Percentiles rank a stretch among this genome's conserved stretches.
These are phyloP conservation scores for Camellia oleifera DNA, from an alignment of 179 eudicot genomes.

Conservation along the genomic window DNA sequence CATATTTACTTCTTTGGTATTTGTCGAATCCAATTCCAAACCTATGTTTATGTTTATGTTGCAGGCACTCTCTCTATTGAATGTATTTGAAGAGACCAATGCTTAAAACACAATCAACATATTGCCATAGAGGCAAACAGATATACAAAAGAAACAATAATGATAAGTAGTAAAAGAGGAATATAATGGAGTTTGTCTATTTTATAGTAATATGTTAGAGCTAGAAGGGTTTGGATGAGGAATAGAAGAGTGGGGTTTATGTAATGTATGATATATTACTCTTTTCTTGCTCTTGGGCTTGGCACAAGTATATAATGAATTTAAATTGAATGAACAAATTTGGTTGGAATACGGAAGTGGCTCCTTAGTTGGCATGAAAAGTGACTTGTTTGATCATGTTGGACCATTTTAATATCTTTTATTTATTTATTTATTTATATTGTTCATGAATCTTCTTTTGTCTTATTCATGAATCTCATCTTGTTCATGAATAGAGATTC, in stretches of 20 bases:
- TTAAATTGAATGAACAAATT: too few relatives aligned
- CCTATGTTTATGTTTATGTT: constrained; percentile 2
- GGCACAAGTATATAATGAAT: neutral
- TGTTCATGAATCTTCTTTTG: too few relatives aligned
- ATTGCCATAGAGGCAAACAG: neutral
- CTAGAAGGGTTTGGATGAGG: constrained; percentile 12
- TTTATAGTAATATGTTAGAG: constrained; percentile 1
- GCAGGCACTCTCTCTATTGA: constrained; percentile 75
- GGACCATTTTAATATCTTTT: too few relatives aligned
- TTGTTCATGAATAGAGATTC: too few relatives aligned
- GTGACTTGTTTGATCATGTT: too few relatives aligned
- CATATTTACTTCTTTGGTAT: neutral
- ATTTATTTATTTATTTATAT: too few relatives aligned
- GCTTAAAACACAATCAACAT: neutral
- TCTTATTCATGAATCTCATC: too few relatives aligned
- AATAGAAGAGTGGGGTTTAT: constrained; percentile 2
- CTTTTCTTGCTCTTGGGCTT: neutral
- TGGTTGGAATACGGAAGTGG: too few relatives aligned
- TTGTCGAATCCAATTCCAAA: neutral
- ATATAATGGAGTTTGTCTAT: neutral
- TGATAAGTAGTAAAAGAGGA: neutral
- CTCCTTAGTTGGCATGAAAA: too few relatives aligned
- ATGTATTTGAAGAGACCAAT: constrained; percentile 45
- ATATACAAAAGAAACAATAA: neutral
- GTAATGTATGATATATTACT: neutral